Base-by-base conservation (phyloP, 1,284 basidiomycete genomes). In the Fomitopsis pinicola region DNA sequence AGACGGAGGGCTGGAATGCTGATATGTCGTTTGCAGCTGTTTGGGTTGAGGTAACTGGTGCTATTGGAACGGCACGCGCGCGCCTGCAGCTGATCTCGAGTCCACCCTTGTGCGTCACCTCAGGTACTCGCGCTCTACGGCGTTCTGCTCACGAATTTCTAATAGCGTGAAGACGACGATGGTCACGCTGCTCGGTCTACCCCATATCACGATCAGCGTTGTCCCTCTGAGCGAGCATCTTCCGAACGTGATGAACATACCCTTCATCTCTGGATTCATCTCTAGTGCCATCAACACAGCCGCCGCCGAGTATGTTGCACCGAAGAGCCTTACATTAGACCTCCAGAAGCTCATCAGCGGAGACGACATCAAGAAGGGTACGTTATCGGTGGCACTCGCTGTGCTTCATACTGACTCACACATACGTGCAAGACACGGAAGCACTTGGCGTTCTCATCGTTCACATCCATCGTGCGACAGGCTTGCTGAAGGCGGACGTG, bases 31-130 rank as follows among this genome's bases (percentile, higher is more conserved):
- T 69, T 50, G 46, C 77, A 66, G 83, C 83, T 14, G 85, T 91
- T 36, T 92, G 89, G 89, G 87, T 93, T 45, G 91, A 94, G 69
- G 76, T 95, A 48, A 88, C 90, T 58, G 85, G 86, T n/a, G 79
- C 92, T 35, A 80, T 85, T 9, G 88, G 88, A 5, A 88, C 89
- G 6, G 82, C 87, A 3, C 81, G 92, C n/a, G 75, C 91, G 36
- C 82, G 92, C n/a, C 77, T 91, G 26, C 90, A 94, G 73, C 85
- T 95, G 67, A 91, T 92, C 48, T 86, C 91, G 0, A 85, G 91
- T 66, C 82, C 88, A 68, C 92, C 72, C 71, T 89, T 84, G 82
- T 88, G 58, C 78, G 86, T 64, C 46, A 14, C 17, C 30, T 38
- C 10, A 30, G 44, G 52, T 17, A 40, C 81, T 17, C 26, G 30